A percentile compares a stretch with the other conserved stretches of the same genome.
These are phyloP conservation scores for Eucalyptus leucophloia DNA, from an alignment of 345 rosid species.

Conservation along the genomic window DNA sequence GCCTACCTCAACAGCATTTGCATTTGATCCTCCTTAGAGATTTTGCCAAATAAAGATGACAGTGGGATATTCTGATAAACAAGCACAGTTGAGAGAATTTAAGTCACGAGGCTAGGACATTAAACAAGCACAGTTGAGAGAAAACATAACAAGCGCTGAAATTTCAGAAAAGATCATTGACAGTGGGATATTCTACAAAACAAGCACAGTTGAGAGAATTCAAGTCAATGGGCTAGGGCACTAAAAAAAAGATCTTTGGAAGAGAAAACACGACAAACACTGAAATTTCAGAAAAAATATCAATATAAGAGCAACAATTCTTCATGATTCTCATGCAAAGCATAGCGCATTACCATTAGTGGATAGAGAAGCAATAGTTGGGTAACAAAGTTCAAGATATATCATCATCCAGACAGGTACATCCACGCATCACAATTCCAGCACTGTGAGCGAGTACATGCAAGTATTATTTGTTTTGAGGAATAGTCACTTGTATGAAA, in stretches of 20 bases:
- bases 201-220: background rate
- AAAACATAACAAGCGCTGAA: no score
- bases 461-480: no score
- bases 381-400: background rate
- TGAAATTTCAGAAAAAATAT: background rate
- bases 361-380: background rate
- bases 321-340: background rate
- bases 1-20: background rate
- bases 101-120: no score
- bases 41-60: background rate
- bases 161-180: no score
- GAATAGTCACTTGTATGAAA: no score
- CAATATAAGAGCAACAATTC: background rate
- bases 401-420: background rate
- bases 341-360: background rate
- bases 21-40: background rate
- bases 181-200: background rate
- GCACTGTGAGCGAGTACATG: background rate
- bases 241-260: background rate
- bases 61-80: background rate
- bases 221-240: background rate
- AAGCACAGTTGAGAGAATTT: no score
- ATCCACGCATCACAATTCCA: background rate
- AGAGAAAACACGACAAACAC: background rate
- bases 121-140: no score